Evolutionary conservation across 768 basidiomycete species (phyloP), one percentile per base, ranked within the genome.

Genomic region (Lactarius tabidus): DNA sequence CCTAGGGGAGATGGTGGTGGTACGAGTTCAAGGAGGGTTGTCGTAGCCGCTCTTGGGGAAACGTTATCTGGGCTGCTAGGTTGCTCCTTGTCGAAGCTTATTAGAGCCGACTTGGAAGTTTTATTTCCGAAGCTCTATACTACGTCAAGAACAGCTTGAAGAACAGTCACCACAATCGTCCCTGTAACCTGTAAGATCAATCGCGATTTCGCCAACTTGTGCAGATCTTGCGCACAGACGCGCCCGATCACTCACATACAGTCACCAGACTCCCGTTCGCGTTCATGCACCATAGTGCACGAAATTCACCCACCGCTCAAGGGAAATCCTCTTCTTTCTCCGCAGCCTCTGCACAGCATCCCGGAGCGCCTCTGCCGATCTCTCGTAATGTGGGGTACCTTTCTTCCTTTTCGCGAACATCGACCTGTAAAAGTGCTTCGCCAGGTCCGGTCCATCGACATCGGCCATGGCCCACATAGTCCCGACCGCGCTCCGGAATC

Each of bases 391-490:
- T 14, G 29, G 31, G 20, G 20, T 14, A 12, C 23, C 33, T 26
- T 31, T 17, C 33, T 33, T 31, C 31, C 12, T 51, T 36, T 36
- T 51, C 23, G 52, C 12, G 41, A 61, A 10, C 38, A 63, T 63
- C 9, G 39, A 28, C 35, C 7, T 29, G 31, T 63, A 63, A n/a
- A 63, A 57, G 3, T 38, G 14, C 28, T 29, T 41, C 1, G 62
- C 43, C 26, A 67, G 26, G 9, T 29, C 26, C 15, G 54, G 65
- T 28, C 58, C 65, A 9, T 43, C 41, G 41, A 43, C 18, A 20
- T 43, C 41, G 8, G 41, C 41, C 41, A 43, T 43, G 20, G 41
- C 20, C 41, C 41, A 43, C 41, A 43, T 43, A 18, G 41, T 43
- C 41, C 41, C 41, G 3, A 43, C 41, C 2, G 41, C 18, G 41